These are phyloP conservation scores for Lentithecium fluviatile DNA, from an alignment of 495 filamentous ascomycete species.

Conservation along the genomic window DNA sequence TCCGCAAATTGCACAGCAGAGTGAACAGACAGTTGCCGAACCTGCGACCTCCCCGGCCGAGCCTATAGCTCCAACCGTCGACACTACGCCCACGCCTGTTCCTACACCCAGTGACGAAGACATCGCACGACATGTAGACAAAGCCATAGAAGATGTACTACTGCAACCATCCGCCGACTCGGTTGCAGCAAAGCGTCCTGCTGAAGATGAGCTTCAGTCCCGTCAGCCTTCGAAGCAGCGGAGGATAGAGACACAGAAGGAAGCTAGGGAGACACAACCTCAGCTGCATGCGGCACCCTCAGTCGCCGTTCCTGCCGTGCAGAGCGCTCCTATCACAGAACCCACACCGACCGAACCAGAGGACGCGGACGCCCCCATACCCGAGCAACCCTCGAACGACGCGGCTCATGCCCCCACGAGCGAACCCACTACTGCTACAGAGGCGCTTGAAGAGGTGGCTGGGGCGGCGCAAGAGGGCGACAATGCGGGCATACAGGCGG, in stretches of 20 bases:
- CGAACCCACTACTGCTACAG: no score
- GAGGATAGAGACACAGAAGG: conserved; percentile 3
- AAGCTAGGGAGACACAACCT: not conserved
- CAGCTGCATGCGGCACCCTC: not conserved
- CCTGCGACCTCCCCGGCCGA: not conserved
- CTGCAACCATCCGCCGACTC: not conserved
- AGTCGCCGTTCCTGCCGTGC: not conserved
- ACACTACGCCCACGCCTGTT: not conserved
- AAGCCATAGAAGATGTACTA: not conserved
- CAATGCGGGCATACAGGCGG: no score
- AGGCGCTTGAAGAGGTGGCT: no score
- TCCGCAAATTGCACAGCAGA: not conserved
- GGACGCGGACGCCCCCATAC: no score
- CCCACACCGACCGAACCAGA: no score
- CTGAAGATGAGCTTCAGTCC: not conserved
- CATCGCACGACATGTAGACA: not conserved
- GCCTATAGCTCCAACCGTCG: not conserved
- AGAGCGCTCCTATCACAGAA: not conserved
- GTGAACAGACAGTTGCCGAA: no score
- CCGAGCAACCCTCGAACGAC: no score
- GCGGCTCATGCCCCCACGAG: no score
- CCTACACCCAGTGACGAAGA: not conserved
- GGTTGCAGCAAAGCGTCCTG: not conserved
- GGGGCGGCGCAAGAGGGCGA: no score
- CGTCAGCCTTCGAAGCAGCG: conserved; percentile 23